Percentiles rank a stretch among this genome's conserved stretches.
Evolutionary conservation across 768 basidiomycete genomes (phyloP).

Genomic region (Termitomyces sp.): DNA sequence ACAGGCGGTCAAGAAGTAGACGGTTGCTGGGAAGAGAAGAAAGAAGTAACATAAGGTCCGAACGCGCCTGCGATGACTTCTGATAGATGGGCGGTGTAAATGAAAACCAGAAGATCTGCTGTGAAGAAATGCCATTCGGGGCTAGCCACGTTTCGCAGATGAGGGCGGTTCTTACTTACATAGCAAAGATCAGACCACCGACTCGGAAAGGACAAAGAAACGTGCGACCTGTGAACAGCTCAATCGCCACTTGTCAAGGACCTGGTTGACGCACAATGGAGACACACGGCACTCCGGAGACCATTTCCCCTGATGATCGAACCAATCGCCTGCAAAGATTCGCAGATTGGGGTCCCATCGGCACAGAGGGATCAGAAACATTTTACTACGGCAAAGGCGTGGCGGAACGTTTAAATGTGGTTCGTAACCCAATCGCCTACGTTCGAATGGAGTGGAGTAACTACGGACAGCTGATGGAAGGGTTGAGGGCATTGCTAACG

Average conservation of each 20-base stretch:
- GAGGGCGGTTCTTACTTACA: no score
- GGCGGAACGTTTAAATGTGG: conserved; percentile 14
- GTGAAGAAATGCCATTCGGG: not conserved
- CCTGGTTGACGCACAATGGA: not conserved
- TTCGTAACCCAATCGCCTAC: conserved; percentile 18
- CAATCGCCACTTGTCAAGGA: not conserved
- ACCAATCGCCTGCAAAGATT: conserved; percentile 14
- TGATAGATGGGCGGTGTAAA: not conserved
- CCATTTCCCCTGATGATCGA: conserved; percentile 2
- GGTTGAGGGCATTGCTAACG: conserved; percentile 12
- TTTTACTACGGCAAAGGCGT: conserved; percentile 21
- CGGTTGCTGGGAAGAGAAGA: no score
- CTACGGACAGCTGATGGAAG: conserved; percentile 19
- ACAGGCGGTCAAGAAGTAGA: not conserved
- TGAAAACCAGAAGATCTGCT: not conserved
- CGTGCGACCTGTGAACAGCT: not conserved
- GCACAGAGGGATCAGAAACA: not conserved
- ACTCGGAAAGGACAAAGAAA: not conserved
- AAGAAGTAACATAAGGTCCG: not conserved
- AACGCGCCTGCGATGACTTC: not conserved
- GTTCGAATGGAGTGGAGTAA: conserved; percentile 21
- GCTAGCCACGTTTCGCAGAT: not conserved
- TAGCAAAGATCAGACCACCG: not conserved
- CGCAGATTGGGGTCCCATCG: conserved; percentile 13
- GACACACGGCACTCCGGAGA: not conserved